phyloP scores from a whole-genome alignment of 371 early-diverging fungal genomes.

The Rhizopus microsporus region DNA sequence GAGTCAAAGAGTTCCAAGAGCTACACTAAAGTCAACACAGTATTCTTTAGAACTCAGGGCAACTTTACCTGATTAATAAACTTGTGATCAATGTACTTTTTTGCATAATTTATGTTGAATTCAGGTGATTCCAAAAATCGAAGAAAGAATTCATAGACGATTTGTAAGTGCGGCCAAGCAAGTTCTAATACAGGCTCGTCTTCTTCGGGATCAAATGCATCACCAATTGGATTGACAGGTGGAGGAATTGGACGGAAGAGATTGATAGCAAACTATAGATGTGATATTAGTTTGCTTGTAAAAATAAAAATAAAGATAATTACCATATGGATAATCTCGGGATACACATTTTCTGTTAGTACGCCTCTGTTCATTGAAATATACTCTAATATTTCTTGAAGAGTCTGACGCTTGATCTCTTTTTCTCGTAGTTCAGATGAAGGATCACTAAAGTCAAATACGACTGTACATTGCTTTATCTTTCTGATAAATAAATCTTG shows the following conservation, averaged over 20 bases:
- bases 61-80: conserved; percentile 79
- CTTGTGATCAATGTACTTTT: conserved; percentile 90
- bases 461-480: conserved; percentile 82
- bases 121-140: conserved; percentile 93
- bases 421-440: conserved; percentile 86
- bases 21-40: conserved; percentile 35
- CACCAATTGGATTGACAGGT: conserved; percentile 91
- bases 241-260: conserved; percentile 94
- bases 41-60: background rate
- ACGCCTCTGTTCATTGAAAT: conserved; percentile 83
- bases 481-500: conserved; percentile 83
- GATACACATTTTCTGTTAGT: conserved; percentile 85
- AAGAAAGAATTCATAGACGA: conserved; percentile 94
- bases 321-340: conserved; percentile 90
- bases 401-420: conserved; percentile 88
- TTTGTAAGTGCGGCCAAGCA: conserved; percentile 95
- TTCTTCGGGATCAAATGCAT: conserved; percentile 96
- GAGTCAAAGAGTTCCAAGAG: conserved; percentile 92
- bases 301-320: conserved; percentile 6
- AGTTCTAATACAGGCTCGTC: conserved; percentile 93
- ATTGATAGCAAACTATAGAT: conserved; percentile 82
- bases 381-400: conserved; percentile 89
- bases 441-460: conserved; percentile 92
- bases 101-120: conserved; percentile 92
- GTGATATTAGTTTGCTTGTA: too few species aligned